Evolutionary conservation across 2,329 filamentous ascomycete genomes (phyloP), one percentile per base, ranked within the genome.

Genomic region (Trichoderma guizhouense): DNA sequence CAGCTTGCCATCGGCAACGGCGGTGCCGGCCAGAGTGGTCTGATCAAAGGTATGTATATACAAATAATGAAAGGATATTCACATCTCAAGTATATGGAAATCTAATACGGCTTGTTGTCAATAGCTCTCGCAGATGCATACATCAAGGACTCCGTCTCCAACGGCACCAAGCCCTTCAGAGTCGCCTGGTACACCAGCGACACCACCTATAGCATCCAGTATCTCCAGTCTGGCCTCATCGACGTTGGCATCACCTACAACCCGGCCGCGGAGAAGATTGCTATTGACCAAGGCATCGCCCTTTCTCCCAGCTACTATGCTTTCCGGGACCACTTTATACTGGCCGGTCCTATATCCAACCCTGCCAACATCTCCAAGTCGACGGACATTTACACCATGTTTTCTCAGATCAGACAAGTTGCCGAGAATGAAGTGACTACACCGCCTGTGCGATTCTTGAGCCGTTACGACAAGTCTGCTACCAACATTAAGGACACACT

Each of bases 191-290:
- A 83, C 66, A 80, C 81, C 57, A 82, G 81, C 43, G 84, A 86
- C 72, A 86, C 84, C 0, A 84, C 82, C 0, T 81, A 82, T 69
- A 82, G 80, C 24, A 85, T 86, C 74, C 79, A 83, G 68, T 81
- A 83, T 68, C 80, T 86, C 24, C 77, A 81, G 65, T 75, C 76
- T 2, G 80, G 81, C 18, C 78, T 78, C 28, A 77, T 82, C 28
- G 84, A 86, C 64, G 77, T 85, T 0, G 83, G 81, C 5, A 86
- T 86, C 66, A 85, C 84, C 0, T 86, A 86, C 77, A 80, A 79
- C 51, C 76, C 78, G 6, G 76, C 78, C 2, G 84, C 84, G 0
- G 84, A 86, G 75, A 73, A 80, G 18, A 81, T 84, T 39, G 84
- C 84, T 7, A 82, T 84, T 32, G 72, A 79, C 3, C 79, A 83